Base-by-base conservation (phyloP, 805 yeast species). In the Wickerhamiella vanderwaltii region DNA sequence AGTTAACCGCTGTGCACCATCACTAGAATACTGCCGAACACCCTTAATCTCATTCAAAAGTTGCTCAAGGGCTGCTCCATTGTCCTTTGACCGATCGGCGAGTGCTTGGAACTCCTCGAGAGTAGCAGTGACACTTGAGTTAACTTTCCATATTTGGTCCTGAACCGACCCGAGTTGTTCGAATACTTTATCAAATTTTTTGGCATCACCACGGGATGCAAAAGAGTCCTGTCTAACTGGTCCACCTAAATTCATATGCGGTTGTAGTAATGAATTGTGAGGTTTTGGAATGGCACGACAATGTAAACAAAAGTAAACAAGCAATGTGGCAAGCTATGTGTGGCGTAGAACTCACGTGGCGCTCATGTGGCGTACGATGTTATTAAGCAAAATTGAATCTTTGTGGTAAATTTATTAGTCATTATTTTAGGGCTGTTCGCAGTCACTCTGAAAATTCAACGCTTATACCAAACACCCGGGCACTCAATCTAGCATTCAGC, bases 21-120 rank as follows among this genome's bases (percentile, higher is more conserved):
- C 55, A 23, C 48, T 49, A 18, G 46, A 49, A 22, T 38, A 38
- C 15, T 38, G 41, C 6, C 52, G 42, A 4, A 45, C 53, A 17
- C 52, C 53, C 35, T 50, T 50, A 41, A 54, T 51, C 31, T 53
- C 59, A 18, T 17, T 41, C 46, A 47, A 48, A 23, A 44, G 49
- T 29, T 23, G 40, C 47, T 51, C 59, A 37, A 46, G 48, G 2
- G 64, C 66, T 16, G 46, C 51, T 11, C 64, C 66, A 47, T 62
- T 62, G 43, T 61, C 63, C 19, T 53, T 45, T 5, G 66, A 62
- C 1, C 66, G 53, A 25, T 54, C 47, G 7, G 60, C 54, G 23
- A 62, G 47, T 22, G 56, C 50, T 13, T 54, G 59, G 32, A 63
- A 60, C 36, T 60, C 65, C 15, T 51, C 49, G 37, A 54, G 52